A percentile compares a stretch with the other conserved stretches of the same genome.
Conservation (phyloP, 2,329 filamentous ascomycete genomes). For the Ophiostoma australiae region DNA sequence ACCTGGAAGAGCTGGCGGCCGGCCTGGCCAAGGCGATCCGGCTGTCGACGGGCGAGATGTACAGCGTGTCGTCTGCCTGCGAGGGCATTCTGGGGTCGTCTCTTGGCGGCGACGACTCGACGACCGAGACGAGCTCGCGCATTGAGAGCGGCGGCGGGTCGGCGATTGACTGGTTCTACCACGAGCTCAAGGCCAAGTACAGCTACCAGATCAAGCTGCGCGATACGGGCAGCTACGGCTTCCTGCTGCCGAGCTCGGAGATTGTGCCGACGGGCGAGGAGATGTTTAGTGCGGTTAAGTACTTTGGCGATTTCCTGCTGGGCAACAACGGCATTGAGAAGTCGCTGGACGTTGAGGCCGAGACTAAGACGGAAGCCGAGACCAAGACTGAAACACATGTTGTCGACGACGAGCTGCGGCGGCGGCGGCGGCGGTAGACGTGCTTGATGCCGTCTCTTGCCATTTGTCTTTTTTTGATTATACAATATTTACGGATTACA, state of each 20-base stretch:
- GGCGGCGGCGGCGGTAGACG: not conserved
- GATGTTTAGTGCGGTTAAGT: slow-evolving; percentile 74
- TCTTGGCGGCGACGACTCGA: not conserved
- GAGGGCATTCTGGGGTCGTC: slow-evolving; percentile 61
- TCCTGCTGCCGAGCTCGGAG: slow-evolving; percentile 77
- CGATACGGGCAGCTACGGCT: slow-evolving; percentile 91
- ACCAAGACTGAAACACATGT: not conserved
- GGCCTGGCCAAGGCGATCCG: slow-evolving; percentile 87
- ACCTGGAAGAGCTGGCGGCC: slow-evolving; percentile 81
- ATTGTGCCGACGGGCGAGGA: slow-evolving; percentile 90
- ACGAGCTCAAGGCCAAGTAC: slow-evolving; percentile 74
- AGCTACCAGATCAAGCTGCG: slow-evolving; percentile 92
- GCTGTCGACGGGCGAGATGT: slow-evolving; percentile 67
- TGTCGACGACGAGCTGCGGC: not conserved
- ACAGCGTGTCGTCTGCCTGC: slow-evolving; percentile 78
- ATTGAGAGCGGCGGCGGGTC: slow-evolving; percentile 77
- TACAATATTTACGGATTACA: not conserved
- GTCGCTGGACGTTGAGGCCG: slow-evolving; percentile 13
- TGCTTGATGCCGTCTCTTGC: not conserved
- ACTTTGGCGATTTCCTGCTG: slow-evolving; percentile 74
- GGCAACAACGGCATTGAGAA: slow-evolving; percentile 63
- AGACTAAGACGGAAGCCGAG: not conserved
- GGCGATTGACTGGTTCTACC: slow-evolving; percentile 92
- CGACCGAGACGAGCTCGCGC: slow-evolving; percentile 64
- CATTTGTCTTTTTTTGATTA: not conserved